Evolutionary conservation across 2,329 filamentous ascomycete genomes (phyloP).

Genomic region (Clonostachys solani): DNA sequence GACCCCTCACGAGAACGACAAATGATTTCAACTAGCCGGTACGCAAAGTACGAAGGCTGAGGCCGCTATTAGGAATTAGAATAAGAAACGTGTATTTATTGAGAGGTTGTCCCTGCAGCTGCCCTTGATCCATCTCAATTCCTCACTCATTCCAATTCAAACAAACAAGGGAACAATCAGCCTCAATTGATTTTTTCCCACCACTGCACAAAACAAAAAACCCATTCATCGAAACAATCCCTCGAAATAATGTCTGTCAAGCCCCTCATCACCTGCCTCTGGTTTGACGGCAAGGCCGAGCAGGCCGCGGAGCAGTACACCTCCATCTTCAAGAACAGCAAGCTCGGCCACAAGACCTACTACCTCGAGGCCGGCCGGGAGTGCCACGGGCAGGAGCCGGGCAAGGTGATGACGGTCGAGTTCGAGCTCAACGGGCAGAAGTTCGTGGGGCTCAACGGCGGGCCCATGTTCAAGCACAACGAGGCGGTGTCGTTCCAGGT

Average conservation of each 20-base stretch:
- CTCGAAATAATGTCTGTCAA: background rate
- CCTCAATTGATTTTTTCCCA: no score
- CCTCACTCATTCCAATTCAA: no score
- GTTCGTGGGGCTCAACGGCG: conserved; percentile 38
- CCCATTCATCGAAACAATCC: background rate
- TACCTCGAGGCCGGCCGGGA: conserved; percentile 15
- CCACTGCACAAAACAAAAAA: no score
- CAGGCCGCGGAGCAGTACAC: conserved; percentile 35
- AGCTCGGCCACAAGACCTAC: conserved; percentile 24
- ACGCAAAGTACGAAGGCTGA: no score
- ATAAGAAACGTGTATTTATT: no score
- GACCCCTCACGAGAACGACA: no score
- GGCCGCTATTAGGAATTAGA: no score
- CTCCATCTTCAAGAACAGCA: conserved; percentile 31
- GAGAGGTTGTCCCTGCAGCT: no score
- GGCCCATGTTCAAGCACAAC: conserved; percentile 30
- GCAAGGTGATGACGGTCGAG: conserved; percentile 24
- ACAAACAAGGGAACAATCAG: no score
- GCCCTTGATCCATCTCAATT: no score
- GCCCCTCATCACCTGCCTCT: conserved; percentile 26
- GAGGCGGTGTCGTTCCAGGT: conserved; percentile 37
- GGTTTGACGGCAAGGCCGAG: conserved; percentile 34
- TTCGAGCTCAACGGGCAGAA: conserved; percentile 31
- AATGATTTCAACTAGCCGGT: no score
- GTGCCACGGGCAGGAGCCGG: conserved; percentile 20